A percentile compares a stretch with the other conserved stretches of the same genome.
These are phyloP conservation scores for Cylindrodendrum hubeiense DNA, from an alignment of 2,329 filamentous ascomycete species.

Conservation along the genomic window DNA sequence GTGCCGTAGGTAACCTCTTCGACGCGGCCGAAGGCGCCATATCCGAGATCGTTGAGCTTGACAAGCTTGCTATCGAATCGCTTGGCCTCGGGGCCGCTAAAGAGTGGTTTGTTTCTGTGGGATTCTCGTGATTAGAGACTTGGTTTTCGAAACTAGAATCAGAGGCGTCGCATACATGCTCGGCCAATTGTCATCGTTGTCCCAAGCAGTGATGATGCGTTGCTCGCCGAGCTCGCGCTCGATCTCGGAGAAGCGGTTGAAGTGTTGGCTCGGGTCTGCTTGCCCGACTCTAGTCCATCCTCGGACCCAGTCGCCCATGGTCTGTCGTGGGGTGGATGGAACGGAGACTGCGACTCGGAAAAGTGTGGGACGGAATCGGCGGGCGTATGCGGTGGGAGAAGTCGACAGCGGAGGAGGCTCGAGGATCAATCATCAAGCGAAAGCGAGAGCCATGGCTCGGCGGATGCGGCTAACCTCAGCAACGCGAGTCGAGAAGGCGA, in stretches of 20 bases:
- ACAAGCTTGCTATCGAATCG: slow-evolving; percentile 49
- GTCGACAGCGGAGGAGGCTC: slow-evolving; percentile 1
- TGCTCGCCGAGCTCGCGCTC: slow-evolving; percentile 48
- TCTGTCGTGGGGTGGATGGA: neutral
- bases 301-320: slow-evolving; percentile 46
- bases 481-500: neutral
- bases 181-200: slow-evolving; percentile 50
- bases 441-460: slow-evolving; percentile 28
- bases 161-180: slow-evolving; percentile 45
- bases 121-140: slow-evolving; percentile 14
- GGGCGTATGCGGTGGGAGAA: neutral
- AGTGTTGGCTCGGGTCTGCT: slow-evolving; percentile 33
- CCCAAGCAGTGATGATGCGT: slow-evolving; percentile 48
- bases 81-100: slow-evolving; percentile 48
- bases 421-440: slow-evolving; percentile 9
- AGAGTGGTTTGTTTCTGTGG: slow-evolving; percentile 47
- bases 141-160: neutral
- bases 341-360: neutral
- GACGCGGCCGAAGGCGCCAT: slow-evolving; percentile 58
- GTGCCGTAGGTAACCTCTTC: slow-evolving; percentile 56
- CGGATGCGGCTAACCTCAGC: neutral
- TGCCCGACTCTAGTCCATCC: slow-evolving; percentile 51
- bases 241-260: slow-evolving; percentile 42
- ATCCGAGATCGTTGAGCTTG: slow-evolving; percentile 54
- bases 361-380: neutral